phyloP scores from a whole-genome alignment of 2,329 filamentous ascomycete species.

The Fusarium compactum region DNA sequence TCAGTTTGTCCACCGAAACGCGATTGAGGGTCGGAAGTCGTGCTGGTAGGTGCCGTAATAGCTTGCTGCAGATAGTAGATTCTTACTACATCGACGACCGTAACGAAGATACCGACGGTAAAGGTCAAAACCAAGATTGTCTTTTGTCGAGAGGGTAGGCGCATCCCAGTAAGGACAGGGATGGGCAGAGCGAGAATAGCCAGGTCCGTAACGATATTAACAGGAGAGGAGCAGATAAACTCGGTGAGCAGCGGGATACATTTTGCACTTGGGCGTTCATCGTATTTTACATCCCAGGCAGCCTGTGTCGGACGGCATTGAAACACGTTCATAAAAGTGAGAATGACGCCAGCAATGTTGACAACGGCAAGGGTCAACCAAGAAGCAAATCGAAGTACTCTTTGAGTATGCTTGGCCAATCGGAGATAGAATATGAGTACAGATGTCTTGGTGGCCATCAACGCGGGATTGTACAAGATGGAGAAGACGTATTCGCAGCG shows the following conservation, averaged over 20 bases:
- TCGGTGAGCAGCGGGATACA: slow-evolving; percentile 72
- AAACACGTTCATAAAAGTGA: slow-evolving; percentile 89
- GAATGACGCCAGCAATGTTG: slow-evolving; percentile 79
- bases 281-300: slow-evolving; percentile 66
- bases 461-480: slow-evolving; percentile 80
- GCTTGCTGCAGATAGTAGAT: slow-evolving; percentile 91
- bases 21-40: slow-evolving; percentile 54
- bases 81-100: slow-evolving; percentile 87
- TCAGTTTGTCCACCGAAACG: slow-evolving; percentile 65
- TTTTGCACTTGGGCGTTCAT: slow-evolving; percentile 46
- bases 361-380: slow-evolving; percentile 82
- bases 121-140: slow-evolving; percentile 89
- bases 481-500: slow-evolving; percentile 73
- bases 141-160: slow-evolving; percentile 86
- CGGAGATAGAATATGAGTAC: slow-evolving; percentile 91
- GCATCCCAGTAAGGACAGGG: slow-evolving; percentile 88
- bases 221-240: slow-evolving; percentile 81
- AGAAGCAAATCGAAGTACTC: slow-evolving; percentile 83
- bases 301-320: slow-evolving; percentile 83
- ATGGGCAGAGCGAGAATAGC: slow-evolving; percentile 89
- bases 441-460: slow-evolving; percentile 94
- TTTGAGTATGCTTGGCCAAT: slow-evolving; percentile 81
- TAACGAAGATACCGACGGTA: slow-evolving; percentile 86
- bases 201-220: slow-evolving; percentile 93
- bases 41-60: slow-evolving; percentile 57